Conservation (phyloP, 768 basidiomycete genomes). For the Dioszegia aurantiaca region DNA sequence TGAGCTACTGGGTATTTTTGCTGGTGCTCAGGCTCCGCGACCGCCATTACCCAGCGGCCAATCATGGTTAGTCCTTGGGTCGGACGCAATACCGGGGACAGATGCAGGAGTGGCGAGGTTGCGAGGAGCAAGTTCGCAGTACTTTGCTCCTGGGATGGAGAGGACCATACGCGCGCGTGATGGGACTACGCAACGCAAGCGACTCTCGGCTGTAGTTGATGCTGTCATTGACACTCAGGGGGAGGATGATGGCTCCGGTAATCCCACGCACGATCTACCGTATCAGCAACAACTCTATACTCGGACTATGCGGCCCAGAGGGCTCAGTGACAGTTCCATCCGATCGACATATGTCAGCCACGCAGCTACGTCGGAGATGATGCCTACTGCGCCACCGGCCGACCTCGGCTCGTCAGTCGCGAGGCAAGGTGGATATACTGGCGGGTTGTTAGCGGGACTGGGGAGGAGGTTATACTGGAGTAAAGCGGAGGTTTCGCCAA, state of each 20-base stretch:
- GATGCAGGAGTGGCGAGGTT: slow-evolving; percentile 3
- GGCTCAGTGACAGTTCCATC: slow-evolving; percentile 88
- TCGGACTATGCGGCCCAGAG: slow-evolving; percentile 66
- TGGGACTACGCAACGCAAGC: slow-evolving; percentile 22
- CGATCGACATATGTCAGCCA: slow-evolving; percentile 71
- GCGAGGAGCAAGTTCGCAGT: slow-evolving; percentile 35
- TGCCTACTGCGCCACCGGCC: slow-evolving; percentile 1
- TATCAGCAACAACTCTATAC: slow-evolving; percentile 59
- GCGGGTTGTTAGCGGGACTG: slow-evolving; percentile 12
- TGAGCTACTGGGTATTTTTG: slow-evolving; percentile 80
- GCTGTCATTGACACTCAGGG: slow-evolving; percentile 66
- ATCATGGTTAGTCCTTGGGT: slow-evolving; percentile 58
- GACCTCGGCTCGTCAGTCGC: not conserved
- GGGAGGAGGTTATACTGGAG: slow-evolving; percentile 17
- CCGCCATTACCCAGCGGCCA: slow-evolving; percentile 56
- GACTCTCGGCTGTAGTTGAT: slow-evolving; percentile 56
- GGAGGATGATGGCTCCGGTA: not conserved
- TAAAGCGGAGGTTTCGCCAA: slow-evolving; percentile 7
- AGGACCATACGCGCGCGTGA: slow-evolving; percentile 14
- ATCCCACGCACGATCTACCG: slow-evolving; percentile 30
- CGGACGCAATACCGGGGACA: not conserved
- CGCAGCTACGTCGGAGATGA: slow-evolving; percentile 19
- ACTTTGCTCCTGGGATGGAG: slow-evolving; percentile 21
- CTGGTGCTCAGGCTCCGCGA: slow-evolving; percentile 68
- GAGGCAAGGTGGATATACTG: slow-evolving; percentile 8